Percentiles rank a stretch among this genome's conserved stretches.
Evolutionary conservation across 2,329 filamentous ascomycete species (phyloP).

Genomic region (Phialemonium atrogriseum): DNA sequence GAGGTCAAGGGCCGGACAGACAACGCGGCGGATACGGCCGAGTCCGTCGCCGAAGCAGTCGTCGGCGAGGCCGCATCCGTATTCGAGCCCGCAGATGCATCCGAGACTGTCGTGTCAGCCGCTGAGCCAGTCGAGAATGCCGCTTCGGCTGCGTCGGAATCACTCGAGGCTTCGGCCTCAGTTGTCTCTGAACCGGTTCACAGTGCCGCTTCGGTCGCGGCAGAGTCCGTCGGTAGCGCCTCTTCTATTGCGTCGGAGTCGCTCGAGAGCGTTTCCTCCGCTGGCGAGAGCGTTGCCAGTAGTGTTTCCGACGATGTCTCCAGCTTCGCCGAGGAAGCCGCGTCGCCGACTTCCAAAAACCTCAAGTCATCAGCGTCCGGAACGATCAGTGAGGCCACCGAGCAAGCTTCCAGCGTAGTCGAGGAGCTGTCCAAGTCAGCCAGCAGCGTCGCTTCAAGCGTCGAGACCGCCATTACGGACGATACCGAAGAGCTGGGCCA

Average conservation of each 20-base stretch:
- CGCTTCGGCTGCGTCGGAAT: constrained; percentile 5
- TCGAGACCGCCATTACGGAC: constrained; percentile 4
- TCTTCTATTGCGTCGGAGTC: constrained; percentile 1
- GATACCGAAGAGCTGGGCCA: constrained; percentile 17
- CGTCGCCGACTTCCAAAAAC: background rate
- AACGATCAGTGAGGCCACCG: constrained; percentile 11
- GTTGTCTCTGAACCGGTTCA: background rate
- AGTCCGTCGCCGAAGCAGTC: constrained; percentile 8
- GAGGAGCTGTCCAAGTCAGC: constrained; percentile 10
- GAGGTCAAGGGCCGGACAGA: constrained; percentile 27
- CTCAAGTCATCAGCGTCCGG: constrained; percentile 1
- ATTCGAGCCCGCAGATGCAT: constrained; percentile 13
- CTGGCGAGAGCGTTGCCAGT: background rate
- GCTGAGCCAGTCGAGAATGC: constrained; percentile 10
- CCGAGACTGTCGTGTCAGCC: constrained; percentile 11
- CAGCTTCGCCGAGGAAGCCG: background rate
- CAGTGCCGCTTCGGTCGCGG: background rate
- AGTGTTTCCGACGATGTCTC: constrained; percentile 1
- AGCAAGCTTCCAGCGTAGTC: constrained; percentile 6
- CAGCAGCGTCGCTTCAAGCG: constrained; percentile 2
- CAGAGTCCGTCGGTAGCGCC: background rate
- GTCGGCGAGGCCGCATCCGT: constrained; percentile 21
- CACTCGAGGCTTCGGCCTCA: background rate
- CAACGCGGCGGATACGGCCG: no score
- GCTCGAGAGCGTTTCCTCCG: background rate